These are phyloP conservation scores for Colletotrichum aenigma DNA, from an alignment of 2,329 filamentous ascomycete species.

Conservation along the genomic window DNA sequence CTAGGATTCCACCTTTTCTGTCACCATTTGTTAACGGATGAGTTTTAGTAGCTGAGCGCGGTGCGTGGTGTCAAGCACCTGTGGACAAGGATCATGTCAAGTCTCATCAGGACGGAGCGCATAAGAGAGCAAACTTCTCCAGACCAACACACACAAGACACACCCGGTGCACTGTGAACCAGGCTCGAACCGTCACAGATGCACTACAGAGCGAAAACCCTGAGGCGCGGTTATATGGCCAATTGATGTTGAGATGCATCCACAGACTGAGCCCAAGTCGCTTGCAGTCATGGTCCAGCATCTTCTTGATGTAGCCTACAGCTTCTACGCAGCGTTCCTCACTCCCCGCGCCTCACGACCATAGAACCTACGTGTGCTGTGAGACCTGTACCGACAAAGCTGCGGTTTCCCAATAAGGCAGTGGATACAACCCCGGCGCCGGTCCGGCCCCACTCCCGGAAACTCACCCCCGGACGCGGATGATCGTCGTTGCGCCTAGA, in stretches of 20 bases:
- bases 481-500: fast-evolving
- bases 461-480: neutral
- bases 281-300: fast-evolving
- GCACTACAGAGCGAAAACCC: neutral
- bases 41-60: neutral
- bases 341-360: neutral
- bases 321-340: neutral
- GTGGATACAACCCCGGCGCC: neutral
- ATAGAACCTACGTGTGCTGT: neutral
- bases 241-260: neutral
- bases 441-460: neutral
- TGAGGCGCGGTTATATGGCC: fast-evolving
- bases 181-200: fast-evolving
- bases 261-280: fast-evolving
- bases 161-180: neutral
- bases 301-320: neutral
- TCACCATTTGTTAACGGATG: neutral
- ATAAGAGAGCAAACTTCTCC: neutral
- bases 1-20: neutral
- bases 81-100: neutral
- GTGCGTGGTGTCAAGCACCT: neutral
- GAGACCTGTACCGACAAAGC: neutral
- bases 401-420: neutral
- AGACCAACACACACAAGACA: neutral
- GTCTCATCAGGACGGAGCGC: neutral